Percentiles rank a stretch among this genome's conserved stretches.
These are phyloP conservation scores for Ogataea hybrid DNA, from an alignment of 1,139 yeast genomes.

Conservation along the genomic window DNA sequence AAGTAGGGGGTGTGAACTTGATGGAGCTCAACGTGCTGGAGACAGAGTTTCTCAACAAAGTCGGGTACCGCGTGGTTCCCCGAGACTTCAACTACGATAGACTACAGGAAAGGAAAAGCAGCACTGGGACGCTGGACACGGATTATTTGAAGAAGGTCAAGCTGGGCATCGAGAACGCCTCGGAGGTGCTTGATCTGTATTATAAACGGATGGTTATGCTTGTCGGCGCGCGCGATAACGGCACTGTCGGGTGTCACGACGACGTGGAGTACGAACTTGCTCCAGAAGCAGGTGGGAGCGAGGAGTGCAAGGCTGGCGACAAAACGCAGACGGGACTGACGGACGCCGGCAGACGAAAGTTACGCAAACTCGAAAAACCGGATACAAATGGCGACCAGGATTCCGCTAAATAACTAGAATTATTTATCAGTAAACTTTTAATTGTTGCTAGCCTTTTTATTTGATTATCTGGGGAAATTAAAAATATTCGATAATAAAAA, in stretches of 20 bases:
- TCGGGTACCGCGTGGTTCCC: conserved; percentile 75
- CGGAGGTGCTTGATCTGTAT: conserved; percentile 52
- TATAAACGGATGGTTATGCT: conserved; percentile 60
- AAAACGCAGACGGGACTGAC: not conserved
- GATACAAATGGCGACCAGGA: not conserved
- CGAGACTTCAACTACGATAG: conserved; percentile 37
- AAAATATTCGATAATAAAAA: conserved; percentile 1
- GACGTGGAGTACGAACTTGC: conserved; percentile 21
- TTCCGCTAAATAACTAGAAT: not conserved
- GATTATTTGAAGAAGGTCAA: conserved; percentile 18
- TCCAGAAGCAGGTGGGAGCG: conserved; percentile 1
- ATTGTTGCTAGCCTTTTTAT: not conserved
- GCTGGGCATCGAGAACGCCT: conserved; percentile 31
- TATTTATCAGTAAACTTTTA: not conserved
- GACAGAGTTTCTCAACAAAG: conserved; percentile 78
- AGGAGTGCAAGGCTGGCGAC: not conserved
- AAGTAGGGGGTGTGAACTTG: conserved; percentile 91
- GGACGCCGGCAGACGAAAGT: not conserved
- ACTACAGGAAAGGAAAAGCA: conserved; percentile 24
- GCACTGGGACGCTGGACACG: conserved; percentile 25
- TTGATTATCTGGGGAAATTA: not conserved
- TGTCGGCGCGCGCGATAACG: conserved; percentile 44
- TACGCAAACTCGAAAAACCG: not conserved
- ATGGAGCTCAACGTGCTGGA: conserved; percentile 85
- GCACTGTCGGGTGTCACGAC: conserved; percentile 26